Percentiles rank a stretch among this genome's conserved stretches.
Evolutionary conservation across 495 filamentous ascomycete genomes (phyloP).

Genomic region (Hypoxylon rickii): DNA sequence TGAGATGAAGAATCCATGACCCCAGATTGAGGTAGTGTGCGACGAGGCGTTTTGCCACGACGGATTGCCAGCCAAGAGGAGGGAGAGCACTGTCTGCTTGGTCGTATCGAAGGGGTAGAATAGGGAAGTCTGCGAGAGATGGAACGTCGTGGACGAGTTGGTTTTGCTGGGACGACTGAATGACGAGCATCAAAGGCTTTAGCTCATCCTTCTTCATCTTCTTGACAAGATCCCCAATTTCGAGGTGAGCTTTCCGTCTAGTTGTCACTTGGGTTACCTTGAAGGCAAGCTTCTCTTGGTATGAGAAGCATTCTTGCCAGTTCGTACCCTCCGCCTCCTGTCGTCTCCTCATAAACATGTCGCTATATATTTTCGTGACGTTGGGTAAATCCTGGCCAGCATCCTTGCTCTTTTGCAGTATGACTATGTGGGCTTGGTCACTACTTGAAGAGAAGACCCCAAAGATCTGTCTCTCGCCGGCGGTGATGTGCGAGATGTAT

Average conservation of each 20-base stretch:
- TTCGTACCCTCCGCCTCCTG: conserved; percentile 68
- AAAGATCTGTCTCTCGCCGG: conserved; percentile 91
- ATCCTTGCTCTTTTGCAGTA: conserved; percentile 78
- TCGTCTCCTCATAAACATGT: conserved; percentile 65
- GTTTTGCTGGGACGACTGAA: conserved; percentile 86
- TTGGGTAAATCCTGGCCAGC: conserved; percentile 81
- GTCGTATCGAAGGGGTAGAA: conserved; percentile 79
- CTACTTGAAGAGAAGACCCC: conserved; percentile 85
- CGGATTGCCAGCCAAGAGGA: conserved; percentile 90
- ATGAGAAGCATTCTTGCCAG: conserved; percentile 80
- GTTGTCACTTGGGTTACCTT: conserved; percentile 86
- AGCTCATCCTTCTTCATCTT: conserved; percentile 83
- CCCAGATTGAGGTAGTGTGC: conserved; percentile 89
- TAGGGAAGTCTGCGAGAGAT: conserved; percentile 80
- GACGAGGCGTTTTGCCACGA: conserved; percentile 83
- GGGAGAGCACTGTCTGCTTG: conserved; percentile 83
- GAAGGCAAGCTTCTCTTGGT: conserved; percentile 87
- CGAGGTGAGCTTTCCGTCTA: conserved; percentile 82
- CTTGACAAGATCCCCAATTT: conserved; percentile 81
- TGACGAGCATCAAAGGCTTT: conserved; percentile 77
- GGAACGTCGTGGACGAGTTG: conserved; percentile 84
- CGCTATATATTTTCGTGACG: conserved; percentile 86
- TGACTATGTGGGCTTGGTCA: conserved; percentile 80
- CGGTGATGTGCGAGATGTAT: conserved; percentile 88
- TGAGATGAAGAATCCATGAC: conserved; percentile 87